Conservation (phyloP, 768 basidiomycete species). For the Auricularia sp. region DNA sequence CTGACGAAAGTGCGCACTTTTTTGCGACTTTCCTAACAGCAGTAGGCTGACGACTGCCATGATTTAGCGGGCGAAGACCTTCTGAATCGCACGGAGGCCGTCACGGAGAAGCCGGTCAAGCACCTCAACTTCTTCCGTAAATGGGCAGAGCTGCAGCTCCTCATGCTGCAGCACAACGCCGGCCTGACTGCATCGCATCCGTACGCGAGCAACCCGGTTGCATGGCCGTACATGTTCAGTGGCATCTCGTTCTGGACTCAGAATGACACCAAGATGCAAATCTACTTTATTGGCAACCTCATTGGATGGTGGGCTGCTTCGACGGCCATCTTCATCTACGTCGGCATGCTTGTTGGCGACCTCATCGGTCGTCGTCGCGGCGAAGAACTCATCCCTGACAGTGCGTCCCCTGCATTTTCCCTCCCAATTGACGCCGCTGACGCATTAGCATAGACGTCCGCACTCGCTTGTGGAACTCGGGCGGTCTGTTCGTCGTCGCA, state of each 20-base stretch:
- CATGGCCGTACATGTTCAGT: slow-evolving; percentile 94
- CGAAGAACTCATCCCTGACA: slow-evolving; percentile 74
- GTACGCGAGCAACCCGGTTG: slow-evolving; percentile 90
- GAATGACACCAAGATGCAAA: slow-evolving; percentile 74
- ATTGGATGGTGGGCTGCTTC: slow-evolving; percentile 93
- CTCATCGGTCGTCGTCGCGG: slow-evolving; percentile 78
- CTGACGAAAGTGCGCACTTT: slow-evolving; percentile 50
- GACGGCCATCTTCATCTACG: slow-evolving; percentile 73
- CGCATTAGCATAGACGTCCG: slow-evolving; percentile 55
- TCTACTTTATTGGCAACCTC: slow-evolving; percentile 93
- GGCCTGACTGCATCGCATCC: slow-evolving; percentile 96
- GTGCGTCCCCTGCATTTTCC: slow-evolving; percentile 39
- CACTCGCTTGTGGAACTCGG: slow-evolving; percentile 89
- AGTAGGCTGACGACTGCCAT: background rate
- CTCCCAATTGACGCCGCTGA: slow-evolving; percentile 2
- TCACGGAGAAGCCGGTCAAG: slow-evolving; percentile 60
- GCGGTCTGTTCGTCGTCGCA: slow-evolving; percentile 88
- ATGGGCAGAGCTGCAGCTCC: slow-evolving; percentile 82
- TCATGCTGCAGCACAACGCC: slow-evolving; percentile 99
- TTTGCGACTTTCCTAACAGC: background rate
- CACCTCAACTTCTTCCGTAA: slow-evolving; percentile 88
- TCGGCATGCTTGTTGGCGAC: slow-evolving; percentile 87
- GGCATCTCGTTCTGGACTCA: slow-evolving; percentile 99
- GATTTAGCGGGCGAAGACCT: slow-evolving; percentile 42
- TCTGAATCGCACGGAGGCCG: slow-evolving; percentile 40